Evolutionary conservation across 345 rosid species (phyloP).

Genomic region (Eucalyptus leucophloia): DNA sequence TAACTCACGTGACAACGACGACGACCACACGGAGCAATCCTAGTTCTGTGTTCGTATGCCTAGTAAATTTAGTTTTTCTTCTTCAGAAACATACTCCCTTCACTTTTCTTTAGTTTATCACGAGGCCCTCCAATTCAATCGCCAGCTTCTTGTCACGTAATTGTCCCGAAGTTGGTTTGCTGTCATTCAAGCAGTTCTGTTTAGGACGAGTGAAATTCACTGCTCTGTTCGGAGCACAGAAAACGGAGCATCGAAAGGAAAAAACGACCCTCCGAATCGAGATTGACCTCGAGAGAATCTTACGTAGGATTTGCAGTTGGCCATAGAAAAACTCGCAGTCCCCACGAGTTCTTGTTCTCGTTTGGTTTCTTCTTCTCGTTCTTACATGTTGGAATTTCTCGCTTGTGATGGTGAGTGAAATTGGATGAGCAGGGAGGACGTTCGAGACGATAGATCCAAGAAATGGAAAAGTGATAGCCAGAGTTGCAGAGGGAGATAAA

Average conservation of each 20-base stretch:
- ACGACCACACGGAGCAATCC: rapidly evolving
- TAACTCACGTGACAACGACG: not conserved
- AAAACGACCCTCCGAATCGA: not conserved
- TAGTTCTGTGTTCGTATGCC: not conserved
- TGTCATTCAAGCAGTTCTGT: not conserved
- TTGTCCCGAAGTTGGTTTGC: not conserved
- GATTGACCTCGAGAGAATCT: not conserved
- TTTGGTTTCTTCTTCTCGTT: not conserved
- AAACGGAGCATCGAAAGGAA: not conserved
- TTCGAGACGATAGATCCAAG: conserved; percentile 57
- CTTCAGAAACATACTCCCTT: not conserved
- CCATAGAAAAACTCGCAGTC: not conserved
- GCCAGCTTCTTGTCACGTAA: not conserved
- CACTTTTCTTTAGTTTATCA: not conserved
- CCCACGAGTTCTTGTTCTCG: not conserved
- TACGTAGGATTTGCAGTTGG: not conserved
- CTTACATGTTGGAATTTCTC: not conserved
- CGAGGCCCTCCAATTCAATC: not conserved
- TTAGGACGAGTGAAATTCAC: not conserved
- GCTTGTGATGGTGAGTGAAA: not conserved
- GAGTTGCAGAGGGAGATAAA: conserved; percentile 42
- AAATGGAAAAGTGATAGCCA: conserved; percentile 29
- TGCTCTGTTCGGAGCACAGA: not conserved
- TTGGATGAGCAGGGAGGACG: conserved; percentile 16
- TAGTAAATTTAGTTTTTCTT: not conserved